A percentile compares a stretch with the other conserved stretches of the same genome.
Evolutionary conservation across 192 early-diverging fungal genomes (phyloP).

Genomic region (Paraglomus brasilianum): DNA sequence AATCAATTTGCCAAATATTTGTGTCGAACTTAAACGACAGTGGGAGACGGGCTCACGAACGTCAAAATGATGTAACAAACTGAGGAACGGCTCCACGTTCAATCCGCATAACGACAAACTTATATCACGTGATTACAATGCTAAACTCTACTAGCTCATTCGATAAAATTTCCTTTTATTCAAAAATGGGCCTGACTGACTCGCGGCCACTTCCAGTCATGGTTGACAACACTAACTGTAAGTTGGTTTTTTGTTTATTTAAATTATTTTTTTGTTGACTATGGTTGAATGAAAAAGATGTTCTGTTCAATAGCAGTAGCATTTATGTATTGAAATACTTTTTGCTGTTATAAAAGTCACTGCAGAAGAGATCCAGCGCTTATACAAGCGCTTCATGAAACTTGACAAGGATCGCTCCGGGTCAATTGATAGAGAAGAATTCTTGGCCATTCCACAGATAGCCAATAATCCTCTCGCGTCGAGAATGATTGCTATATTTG

Average conservation of each 20-base stretch:
- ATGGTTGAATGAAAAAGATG: background rate
- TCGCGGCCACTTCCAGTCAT: constrained; percentile 9
- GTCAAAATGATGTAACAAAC: too few relatives aligned
- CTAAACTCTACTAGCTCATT: too few relatives aligned
- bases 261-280: background rate
- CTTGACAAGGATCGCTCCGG: constrained; percentile 98
- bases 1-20: too few relatives aligned
- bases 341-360: constrained; percentile 57
- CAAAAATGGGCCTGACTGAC: background rate
- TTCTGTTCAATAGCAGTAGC: too few relatives aligned
- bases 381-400: constrained; percentile 98
- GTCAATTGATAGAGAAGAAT: constrained; percentile 96
- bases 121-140: too few relatives aligned
- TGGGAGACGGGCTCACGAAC: too few relatives aligned
- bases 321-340: background rate
- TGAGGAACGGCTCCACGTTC: too few relatives aligned
- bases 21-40: too few relatives aligned
- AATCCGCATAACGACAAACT: too few relatives aligned
- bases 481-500: constrained; percentile 95
- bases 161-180: background rate
- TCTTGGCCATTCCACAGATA: constrained; percentile 93
- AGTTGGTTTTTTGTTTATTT: background rate
- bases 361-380: constrained; percentile 92
- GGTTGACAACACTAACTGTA: constrained; percentile 29
- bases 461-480: constrained; percentile 96